phyloP scores from a whole-genome alignment of 75 land plant species.

The Ceratopteris richardii region DNA sequence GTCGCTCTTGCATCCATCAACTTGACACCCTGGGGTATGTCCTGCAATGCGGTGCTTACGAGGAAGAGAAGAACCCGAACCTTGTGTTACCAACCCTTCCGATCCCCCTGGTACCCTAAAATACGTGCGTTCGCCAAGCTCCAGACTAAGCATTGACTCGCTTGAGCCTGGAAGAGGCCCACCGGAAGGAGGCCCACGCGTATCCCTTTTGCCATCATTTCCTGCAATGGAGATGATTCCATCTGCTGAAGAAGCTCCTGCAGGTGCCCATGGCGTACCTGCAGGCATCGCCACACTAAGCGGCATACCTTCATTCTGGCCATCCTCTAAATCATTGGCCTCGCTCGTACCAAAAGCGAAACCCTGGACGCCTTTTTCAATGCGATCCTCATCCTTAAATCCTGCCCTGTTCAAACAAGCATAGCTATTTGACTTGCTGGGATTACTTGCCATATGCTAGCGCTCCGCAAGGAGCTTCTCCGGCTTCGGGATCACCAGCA shows the following conservation, averaged over 20 bases:
- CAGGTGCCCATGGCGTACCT: background rate
- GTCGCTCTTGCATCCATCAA: constrained; percentile 65
- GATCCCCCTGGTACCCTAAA: constrained; percentile 8
- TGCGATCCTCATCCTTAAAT: no score
- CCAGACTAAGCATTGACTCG: constrained; percentile 7
- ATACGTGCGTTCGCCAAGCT: constrained; percentile 16
- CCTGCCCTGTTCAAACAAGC: background rate
- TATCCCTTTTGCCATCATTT: background rate
- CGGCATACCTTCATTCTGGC: background rate
- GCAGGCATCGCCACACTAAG: background rate
- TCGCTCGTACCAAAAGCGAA: background rate
- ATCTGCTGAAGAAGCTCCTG: background rate
- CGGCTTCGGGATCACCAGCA: no score
- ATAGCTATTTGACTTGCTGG: background rate
- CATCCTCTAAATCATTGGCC: background rate
- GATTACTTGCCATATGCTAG: background rate
- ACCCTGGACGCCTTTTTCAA: background rate
- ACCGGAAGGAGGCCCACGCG: background rate
- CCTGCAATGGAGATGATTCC: background rate
- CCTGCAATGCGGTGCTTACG: background rate
- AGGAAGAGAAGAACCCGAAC: background rate
- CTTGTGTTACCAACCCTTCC: background rate
- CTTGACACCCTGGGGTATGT: constrained; percentile 11
- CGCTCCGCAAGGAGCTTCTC: no score
- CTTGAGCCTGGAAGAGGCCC: background rate